Evolutionary conservation across 495 filamentous ascomycete species (phyloP), one percentile per base, ranked within the genome.

Genomic region (Hypoxylon intermedium): DNA sequence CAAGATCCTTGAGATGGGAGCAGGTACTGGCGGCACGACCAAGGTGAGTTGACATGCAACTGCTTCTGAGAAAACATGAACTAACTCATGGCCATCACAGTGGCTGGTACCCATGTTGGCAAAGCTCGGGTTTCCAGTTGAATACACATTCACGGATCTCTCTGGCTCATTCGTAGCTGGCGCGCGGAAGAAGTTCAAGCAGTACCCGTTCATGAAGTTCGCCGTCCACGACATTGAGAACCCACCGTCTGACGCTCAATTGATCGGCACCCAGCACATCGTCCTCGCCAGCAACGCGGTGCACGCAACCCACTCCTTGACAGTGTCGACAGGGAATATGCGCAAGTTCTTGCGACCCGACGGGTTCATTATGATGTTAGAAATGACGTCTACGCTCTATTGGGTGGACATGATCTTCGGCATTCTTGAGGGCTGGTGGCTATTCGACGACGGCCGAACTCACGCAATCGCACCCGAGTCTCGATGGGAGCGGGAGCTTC

Each of bases 231-330:
- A 38, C 36, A 38, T 38, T 6, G 36, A 38, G 7, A 38, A 38
- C 13, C 36, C 36, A 9, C 13, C 15, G 5, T 6, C 34, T 5
- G 36, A 77, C 12, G 33, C 18, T 9, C 65, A 75, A 0, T 50
- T 80, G 0, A 16, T 63, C 0, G 58, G 65, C 0, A 65, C 53
- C 0, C 74, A 42, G 19, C 77, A 83, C 53, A 67, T 83, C 15
- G 64, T 83, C 20, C 58, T 85, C 1, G 75, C 78, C 0, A 82
- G 71, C 37, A 82, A 83, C 43, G 73, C 69, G 1, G 67, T 85
- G 0, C 82, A 85, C 34, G 81, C 82, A 0, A 85, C 82, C 0
- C 72, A 72, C 9, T 70, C 60, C 21, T 55, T 82, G 5, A 46
- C 46, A 2, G 57, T 49, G 2, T 74, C 77, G 0, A 64, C 67